These are phyloP conservation scores for Metschnikowia shivogae DNA, from an alignment of 805 yeast genomes.

Conservation along the genomic window DNA sequence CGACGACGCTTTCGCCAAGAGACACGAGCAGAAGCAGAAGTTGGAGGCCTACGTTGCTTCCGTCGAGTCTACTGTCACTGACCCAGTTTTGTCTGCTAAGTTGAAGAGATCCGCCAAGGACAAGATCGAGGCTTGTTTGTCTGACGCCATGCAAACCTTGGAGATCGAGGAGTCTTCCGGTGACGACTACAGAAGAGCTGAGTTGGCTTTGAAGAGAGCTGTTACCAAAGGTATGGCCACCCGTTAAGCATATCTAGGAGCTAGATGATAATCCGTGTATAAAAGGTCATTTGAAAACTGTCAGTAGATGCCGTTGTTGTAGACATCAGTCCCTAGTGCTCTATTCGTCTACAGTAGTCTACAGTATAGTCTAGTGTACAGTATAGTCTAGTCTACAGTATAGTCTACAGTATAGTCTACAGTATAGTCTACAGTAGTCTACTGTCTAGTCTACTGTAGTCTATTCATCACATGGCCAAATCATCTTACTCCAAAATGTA, in stretches of 20 bases:
- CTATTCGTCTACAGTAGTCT: too few species aligned
- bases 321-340: too few species aligned
- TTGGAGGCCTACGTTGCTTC: constrained; percentile 91
- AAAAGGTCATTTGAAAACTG: constrained; percentile 13
- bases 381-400: too few species aligned
- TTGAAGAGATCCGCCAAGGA: constrained; percentile 96
- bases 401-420: too few species aligned
- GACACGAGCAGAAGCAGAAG: constrained; percentile 98
- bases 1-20: constrained; percentile 99
- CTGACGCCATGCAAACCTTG: constrained; percentile 97
- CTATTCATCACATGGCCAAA: too few species aligned
- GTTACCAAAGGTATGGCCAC: constrained; percentile 99
- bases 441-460: too few species aligned
- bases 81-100: constrained; percentile 96
- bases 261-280: constrained; percentile 18
- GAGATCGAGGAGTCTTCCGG: constrained; percentile 95
- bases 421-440: too few species aligned
- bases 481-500: constrained; percentile 54
- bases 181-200: constrained; percentile 98
- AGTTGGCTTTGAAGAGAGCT: constrained; percentile 97
- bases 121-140: constrained; percentile 95
- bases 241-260: constrained; percentile 56
- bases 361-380: too few species aligned
- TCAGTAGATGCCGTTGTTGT: constrained; percentile 3
- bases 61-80: constrained; percentile 91